Evolutionary conservation across 768 basidiomycete genomes (phyloP), one percentile per base, ranked within the genome.

Genomic region (Macrolepiota albuminosa): DNA sequence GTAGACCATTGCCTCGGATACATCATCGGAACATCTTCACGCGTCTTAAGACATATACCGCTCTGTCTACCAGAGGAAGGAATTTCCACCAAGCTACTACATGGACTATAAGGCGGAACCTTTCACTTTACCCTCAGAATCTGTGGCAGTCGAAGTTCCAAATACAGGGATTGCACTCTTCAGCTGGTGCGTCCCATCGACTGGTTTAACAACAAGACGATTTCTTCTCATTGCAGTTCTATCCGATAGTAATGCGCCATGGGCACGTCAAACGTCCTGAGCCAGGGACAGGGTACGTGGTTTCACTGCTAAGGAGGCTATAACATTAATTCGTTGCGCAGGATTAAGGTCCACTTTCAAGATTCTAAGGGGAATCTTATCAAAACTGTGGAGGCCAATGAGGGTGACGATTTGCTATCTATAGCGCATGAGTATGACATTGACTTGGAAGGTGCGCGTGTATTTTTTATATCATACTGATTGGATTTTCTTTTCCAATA

Each of bases 361-460:
- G 93, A 96, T 71, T 79, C 92, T 9, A 93, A 92, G 67, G 96
- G 94, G 4, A 79, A 79, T 36, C 77, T 82, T n/a, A 78, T 97
- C 46, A 92, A 89, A 74, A 95, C 89, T 0, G 84, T 97, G 9
- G 91, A 98, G 70, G 96, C 83, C 2, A 95, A 89, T 70, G 94
- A 95, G 67, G 97, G 95, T 11, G 96, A 99, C 69, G 93, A 97
- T 69, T 75, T 99, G 40, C 76, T 99, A 37, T 86, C 87, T 26
- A 78, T 99, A 57, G 95, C 95, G 6, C 95, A 97, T 68, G 95
- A 97, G 71, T 86, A 96, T 69, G 96, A 98, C 66, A 84, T 99
- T 57, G 96, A 98, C 70, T 79, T 98, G 21, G 96, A 98, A 80
- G 95, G 95, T 93, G 63, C 61, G 81, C 43, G n/a, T 33, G 42